These are phyloP conservation scores for Uromyces viciae-fabae DNA, from an alignment of 1,284 basidiomycete species.

Conservation along the genomic window DNA sequence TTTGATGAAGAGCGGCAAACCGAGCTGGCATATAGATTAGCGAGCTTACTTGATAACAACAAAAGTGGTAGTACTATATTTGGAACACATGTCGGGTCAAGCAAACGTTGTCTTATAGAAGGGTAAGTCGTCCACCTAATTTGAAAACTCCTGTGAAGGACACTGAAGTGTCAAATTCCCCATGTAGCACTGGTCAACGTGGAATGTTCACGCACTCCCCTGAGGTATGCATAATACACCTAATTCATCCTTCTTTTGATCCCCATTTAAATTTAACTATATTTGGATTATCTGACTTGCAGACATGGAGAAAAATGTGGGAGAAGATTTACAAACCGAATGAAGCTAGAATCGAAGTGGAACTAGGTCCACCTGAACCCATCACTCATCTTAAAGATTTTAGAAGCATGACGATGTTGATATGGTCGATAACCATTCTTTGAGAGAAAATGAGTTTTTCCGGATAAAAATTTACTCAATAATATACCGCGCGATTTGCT, in stretches of 20 bases:
- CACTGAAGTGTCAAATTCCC: not conserved
- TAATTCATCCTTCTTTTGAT: no score
- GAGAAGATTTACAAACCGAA: conserved; percentile 20
- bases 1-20: conserved; percentile 29
- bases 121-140: not conserved
- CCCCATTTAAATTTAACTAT: no score
- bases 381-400: conserved; percentile 32
- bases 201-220: conserved; percentile 43
- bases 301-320: conserved; percentile 41
- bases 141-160: not conserved
- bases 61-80: conserved; percentile 25
- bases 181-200: conserved; percentile 20
- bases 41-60: not conserved
- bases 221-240: not conserved
- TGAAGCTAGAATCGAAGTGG: conserved; percentile 24
- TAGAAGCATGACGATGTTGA: conserved; percentile 39
- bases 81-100: conserved; percentile 35
- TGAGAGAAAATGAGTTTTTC: no score
- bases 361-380: conserved; percentile 33
- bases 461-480: no score
- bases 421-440: conserved; percentile 36
- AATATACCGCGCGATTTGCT: no score
- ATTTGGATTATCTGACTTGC: not conserved
- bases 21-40: conserved; percentile 1
- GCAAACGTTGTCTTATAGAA: conserved; percentile 9